Evolutionary conservation across 129 eudicot species (phyloP).

Genomic region (Oenanthe sinensis): DNA sequence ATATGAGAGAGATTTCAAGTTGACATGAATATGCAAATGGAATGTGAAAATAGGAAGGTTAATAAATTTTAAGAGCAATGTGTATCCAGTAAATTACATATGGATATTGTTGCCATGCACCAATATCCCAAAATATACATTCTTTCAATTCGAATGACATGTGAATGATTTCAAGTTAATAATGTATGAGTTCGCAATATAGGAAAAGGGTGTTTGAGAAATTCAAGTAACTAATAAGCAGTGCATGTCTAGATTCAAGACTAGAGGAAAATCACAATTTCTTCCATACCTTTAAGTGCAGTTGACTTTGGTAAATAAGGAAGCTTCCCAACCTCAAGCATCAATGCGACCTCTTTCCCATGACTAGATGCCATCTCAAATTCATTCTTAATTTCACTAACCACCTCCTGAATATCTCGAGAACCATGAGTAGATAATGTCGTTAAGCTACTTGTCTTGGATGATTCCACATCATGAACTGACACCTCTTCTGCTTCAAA

Average conservation of each 20-base stretch:
- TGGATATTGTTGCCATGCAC: not conserved
- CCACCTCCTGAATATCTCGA: slow-evolving; percentile 81
- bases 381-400: slow-evolving; percentile 71
- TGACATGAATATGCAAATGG: not conserved
- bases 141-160: not conserved
- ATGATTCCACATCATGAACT: slow-evolving; percentile 54
- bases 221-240: slow-evolving; percentile 4
- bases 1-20: not conserved
- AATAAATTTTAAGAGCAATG: not conserved
- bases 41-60: not conserved
- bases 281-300: slow-evolving; percentile 52
- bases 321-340: slow-evolving; percentile 87
- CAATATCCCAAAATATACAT: not conserved
- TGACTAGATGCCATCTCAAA: slow-evolving; percentile 62
- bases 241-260: not conserved
- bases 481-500: slow-evolving; percentile 69
- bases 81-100: not conserved
- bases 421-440: slow-evolving; percentile 61
- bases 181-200: not conserved
- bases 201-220: not conserved
- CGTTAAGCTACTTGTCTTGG: slow-evolving; percentile 59
- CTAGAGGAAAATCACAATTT: slow-evolving; percentile 15
- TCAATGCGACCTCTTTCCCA: slow-evolving; percentile 82
- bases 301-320: slow-evolving; percentile 70
- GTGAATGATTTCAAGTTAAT: not conserved